Evolutionary conservation across 2,329 filamentous ascomycete species (phyloP), one percentile per base, ranked within the genome.

Genomic region (Penicillium palitans): DNA sequence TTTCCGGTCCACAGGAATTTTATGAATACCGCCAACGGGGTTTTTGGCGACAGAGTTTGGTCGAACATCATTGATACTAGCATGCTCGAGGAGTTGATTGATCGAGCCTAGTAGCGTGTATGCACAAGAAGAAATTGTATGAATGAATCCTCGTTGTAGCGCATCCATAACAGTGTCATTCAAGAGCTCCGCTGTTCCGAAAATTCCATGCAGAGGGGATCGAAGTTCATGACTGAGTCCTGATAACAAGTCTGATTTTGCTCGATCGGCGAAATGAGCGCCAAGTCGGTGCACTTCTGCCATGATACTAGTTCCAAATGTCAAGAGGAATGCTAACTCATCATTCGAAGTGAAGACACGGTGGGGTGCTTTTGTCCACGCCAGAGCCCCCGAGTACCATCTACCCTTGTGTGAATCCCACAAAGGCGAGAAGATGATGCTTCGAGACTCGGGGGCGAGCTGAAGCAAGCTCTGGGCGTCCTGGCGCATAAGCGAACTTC

Each of bases 61-160:
- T 33, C 25, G 52, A 40, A 59, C 42, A 40, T 63, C 61, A n/a
- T 68, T 68, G 19, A 68, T 68, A 27, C 64, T 65, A 10, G 66
- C 59, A 48, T 61, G 66, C 12, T 70, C 69, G 0, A 73, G 64
- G 19, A 75, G 62, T 31, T 73, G 67, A 33, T 74, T 70, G 17
- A 78, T 68, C 0, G 75, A 77, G 33, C 77, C 74, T 2, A 77
- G 65, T 1, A 78, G 60, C 1, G 75, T 77, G n/a, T 70, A 68
- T 1, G 73, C 75, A 49, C 74, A 78, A 19, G 66, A 72, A 27
- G 71, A 68, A 27, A 77, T 70, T 0, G 74, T 69, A 31, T 68
- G 59, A 9, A 71, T 37, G 37, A 72, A 62, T 12, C 64, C 61
- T 35, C 55, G 58, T 31, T 72, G 70, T 7, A 65, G 59, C 9